Evolutionary conservation across 139 green algal species (phyloP), one percentile per base, ranked within the genome.

Genomic region (Asterochloris sp.): DNA sequence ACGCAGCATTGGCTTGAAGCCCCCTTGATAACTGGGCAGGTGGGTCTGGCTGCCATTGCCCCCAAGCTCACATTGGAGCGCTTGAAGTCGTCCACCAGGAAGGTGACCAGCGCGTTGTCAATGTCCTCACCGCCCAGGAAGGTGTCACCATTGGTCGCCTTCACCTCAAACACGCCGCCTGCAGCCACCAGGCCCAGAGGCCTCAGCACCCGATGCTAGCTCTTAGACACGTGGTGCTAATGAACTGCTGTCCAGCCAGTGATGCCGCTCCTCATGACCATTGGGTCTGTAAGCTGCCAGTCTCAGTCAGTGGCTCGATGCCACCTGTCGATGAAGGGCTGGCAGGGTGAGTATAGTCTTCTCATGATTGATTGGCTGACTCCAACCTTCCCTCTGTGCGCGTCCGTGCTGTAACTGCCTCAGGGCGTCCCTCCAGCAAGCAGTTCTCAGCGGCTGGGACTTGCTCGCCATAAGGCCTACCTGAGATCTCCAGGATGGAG

Each of bases 61-160:
- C 2, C 38, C 9, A 23, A 74, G n/a, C 76, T 23, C 62, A 89
- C 86, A 83, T 87, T 74, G 12, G 85, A 69, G 73, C 76, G 82
- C 80, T 85, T 87, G 85, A 91, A 89, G 61, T 91, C 84, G 17
- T 80, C 38, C 15, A 93, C 83, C 60, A 97, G 81, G 75, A 91
- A 77, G 27, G 92, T 77, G 74, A 96, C 78, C 24, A 97, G 86
- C 24, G 91, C 88, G 84, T 99, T 98, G 88, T 99, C 97, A 87
- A 99, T 98, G 90, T 99, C 97, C 89, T 99, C 97, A 74, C 97
- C 97, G 71, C 97, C 97, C 62, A 99, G 86, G 88, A 99, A 99
- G 64, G 97, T 99, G 91, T 99, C 97, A 23, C 97, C 97, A 80
- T 99, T 99, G 69, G 97, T 99, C 77, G 97, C 95, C 91, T 99